Conservation (phyloP, 1,284 basidiomycete genomes). For the Ceratobasidium sp. region DNA sequence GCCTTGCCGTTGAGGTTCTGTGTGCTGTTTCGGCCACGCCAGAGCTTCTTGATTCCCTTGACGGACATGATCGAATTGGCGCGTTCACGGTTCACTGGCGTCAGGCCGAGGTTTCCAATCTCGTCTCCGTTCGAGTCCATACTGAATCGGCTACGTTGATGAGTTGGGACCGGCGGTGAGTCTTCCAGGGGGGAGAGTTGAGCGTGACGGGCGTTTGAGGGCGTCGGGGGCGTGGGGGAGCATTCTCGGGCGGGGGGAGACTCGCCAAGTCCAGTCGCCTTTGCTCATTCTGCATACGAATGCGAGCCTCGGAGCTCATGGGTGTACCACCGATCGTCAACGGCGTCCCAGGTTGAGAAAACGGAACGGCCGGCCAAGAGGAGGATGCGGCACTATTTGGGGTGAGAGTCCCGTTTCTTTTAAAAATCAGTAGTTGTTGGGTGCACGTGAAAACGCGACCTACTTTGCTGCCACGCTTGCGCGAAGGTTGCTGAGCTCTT, state of each 20-base stretch:
- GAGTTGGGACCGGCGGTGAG: constrained; percentile 8
- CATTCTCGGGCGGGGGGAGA: constrained; percentile 12
- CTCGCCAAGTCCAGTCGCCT: constrained; percentile 24
- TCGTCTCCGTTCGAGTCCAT: constrained; percentile 28
- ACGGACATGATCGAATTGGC: constrained; percentile 38
- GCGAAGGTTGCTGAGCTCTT: constrained; percentile 27
- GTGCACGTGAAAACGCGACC: background rate
- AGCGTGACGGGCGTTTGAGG: constrained; percentile 28
- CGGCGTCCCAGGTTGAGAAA: background rate
- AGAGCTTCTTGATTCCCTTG: constrained; percentile 37
- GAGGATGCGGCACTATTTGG: background rate
- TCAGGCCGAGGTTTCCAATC: background rate
- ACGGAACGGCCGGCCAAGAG: constrained; percentile 20
- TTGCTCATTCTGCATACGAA: constrained; percentile 30
- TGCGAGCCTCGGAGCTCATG: constrained; percentile 11
- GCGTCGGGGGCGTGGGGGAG: constrained; percentile 19
- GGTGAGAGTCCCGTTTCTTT: background rate
- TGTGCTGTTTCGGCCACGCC: constrained; percentile 30
- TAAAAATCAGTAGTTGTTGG: background rate
- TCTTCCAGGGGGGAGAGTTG: constrained; percentile 22
- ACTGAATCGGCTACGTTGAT: constrained; percentile 30
- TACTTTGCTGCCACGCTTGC: constrained; percentile 28
- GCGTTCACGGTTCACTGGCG: constrained; percentile 15
- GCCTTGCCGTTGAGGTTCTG: constrained; percentile 25
- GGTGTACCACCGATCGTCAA: too few species aligned